These are phyloP conservation scores for Cutaneotrichosporon sp. DNA, from an alignment of 1,284 basidiomycete genomes.

Conservation along the genomic window DNA sequence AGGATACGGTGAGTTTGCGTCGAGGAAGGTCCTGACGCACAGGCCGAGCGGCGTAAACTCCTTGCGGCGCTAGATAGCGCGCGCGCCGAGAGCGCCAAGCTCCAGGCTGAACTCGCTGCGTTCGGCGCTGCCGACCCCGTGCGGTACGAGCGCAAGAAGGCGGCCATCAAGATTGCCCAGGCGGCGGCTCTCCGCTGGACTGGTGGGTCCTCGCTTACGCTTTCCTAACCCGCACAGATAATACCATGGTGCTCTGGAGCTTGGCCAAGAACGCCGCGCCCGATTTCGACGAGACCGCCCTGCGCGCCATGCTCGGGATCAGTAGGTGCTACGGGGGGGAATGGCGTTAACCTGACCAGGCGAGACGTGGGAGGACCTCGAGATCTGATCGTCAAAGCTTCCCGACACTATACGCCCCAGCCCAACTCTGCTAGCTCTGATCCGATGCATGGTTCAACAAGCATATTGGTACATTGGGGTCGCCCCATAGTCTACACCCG, in stretches of 20 bases:
- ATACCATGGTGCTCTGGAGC: constrained; percentile 31
- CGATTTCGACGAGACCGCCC: constrained; percentile 15
- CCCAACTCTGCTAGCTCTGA: not conserved
- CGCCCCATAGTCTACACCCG: not conserved
- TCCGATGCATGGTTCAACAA: constrained; percentile 7
- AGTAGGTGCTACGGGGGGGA: constrained; percentile 27
- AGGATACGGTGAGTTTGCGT: constrained; percentile 57
- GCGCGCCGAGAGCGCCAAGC: constrained; percentile 18
- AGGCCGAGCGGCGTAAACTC: constrained; percentile 56
- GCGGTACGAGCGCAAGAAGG: constrained; percentile 66
- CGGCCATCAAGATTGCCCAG: constrained; percentile 64
- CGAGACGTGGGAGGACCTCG: constrained; percentile 25
- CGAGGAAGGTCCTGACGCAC: constrained; percentile 2
- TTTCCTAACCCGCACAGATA: constrained; percentile 25
- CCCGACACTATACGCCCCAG: not conserved
- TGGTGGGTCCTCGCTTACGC: constrained; percentile 52
- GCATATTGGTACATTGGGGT: constrained; percentile 10
- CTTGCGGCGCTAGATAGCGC: constrained; percentile 52
- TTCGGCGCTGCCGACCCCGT: constrained; percentile 77
- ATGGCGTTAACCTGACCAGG: constrained; percentile 4
- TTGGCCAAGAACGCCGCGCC: constrained; percentile 3
- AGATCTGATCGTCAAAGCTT: not conserved
- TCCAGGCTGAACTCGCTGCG: constrained; percentile 55
- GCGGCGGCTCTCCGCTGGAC: constrained; percentile 80
- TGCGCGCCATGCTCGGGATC: constrained; percentile 32